A percentile compares a stretch with the other conserved stretches of the same genome.
phyloP scores from a whole-genome alignment of 1,284 basidiomycete species.

The Pterulicium gracile region DNA sequence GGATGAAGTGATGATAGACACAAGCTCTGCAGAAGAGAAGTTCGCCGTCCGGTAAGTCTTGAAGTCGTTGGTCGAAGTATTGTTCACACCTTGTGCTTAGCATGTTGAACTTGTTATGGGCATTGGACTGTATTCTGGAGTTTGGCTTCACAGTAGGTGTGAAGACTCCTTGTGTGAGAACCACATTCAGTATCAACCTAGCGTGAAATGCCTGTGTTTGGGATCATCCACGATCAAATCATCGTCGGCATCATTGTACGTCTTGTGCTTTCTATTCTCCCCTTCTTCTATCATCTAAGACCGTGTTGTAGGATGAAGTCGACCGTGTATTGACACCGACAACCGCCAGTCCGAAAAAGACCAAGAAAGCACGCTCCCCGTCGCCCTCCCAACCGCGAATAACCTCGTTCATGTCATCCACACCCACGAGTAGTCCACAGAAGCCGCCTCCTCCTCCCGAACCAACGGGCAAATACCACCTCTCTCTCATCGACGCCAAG shows the following conservation, averaged over 20 bases:
- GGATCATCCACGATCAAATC: slow-evolving; percentile 43
- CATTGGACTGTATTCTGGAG: neutral
- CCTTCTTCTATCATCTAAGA: slow-evolving; percentile 1
- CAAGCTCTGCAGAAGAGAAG: slow-evolving; percentile 40
- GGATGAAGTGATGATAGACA: slow-evolving; percentile 39
- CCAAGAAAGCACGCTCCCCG: neutral
- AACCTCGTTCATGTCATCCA: slow-evolving; percentile 15
- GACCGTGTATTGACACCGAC: neutral
- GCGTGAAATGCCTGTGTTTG: slow-evolving; percentile 70
- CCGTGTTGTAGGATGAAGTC: slow-evolving; percentile 16
- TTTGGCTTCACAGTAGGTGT: neutral
- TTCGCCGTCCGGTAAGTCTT: slow-evolving; percentile 17
- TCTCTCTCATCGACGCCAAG: slow-evolving; percentile 69
- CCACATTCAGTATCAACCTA: slow-evolving; percentile 15
- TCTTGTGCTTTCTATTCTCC: neutral
- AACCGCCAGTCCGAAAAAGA: neutral
- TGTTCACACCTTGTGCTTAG: neutral
- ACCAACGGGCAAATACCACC: slow-evolving; percentile 17
- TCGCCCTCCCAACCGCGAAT: slow-evolving; percentile 4
- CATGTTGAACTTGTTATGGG: neutral
- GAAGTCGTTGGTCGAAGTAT: neutral
- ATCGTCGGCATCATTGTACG: slow-evolving; percentile 59
- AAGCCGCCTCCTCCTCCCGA: slow-evolving; percentile 5
- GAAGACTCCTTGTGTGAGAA: neutral
- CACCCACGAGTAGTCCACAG: slow-evolving; percentile 1